Evolutionary conservation across 1,284 basidiomycete species (phyloP).

Genomic region (Stereum hirsutum): DNA sequence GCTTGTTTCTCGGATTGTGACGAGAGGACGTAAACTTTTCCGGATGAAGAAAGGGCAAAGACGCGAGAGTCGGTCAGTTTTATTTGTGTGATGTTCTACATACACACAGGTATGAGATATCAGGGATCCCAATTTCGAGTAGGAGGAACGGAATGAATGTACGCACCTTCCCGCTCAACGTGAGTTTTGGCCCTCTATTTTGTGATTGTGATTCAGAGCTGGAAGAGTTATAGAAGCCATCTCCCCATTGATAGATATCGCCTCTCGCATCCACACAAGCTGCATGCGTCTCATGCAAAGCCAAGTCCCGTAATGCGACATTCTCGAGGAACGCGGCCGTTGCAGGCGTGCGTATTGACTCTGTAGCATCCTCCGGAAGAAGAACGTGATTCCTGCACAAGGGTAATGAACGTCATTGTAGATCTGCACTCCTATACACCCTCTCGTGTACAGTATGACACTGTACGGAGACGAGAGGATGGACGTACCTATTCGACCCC

Average conservation of each 20-base stretch:
- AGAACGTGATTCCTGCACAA: conserved; percentile 35
- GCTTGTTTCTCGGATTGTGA: conserved; percentile 39
- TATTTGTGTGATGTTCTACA: conserved; percentile 61
- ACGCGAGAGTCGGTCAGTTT: conserved; percentile 50
- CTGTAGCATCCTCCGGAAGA: conserved; percentile 26
- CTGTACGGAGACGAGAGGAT: not conserved
- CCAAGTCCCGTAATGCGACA: conserved; percentile 70
- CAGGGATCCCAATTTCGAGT: not conserved
- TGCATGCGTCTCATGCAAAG: conserved; percentile 65
- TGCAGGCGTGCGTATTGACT: conserved; percentile 37
- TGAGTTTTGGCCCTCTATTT: conserved; percentile 31
- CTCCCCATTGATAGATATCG: conserved; percentile 87
- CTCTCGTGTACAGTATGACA: not conserved
- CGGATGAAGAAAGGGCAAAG: conserved; percentile 68
- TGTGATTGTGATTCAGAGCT: conserved; percentile 14
- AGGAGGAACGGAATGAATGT: not conserved
- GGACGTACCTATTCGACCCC: conserved; percentile 48
- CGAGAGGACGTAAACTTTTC: conserved; percentile 65
- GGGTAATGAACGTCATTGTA: no score
- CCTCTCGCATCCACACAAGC: conserved; percentile 83
- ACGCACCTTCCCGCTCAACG: conserved; percentile 68
- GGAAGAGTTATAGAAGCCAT: conserved; percentile 41
- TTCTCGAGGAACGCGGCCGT: conserved; percentile 47
- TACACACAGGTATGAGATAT: not conserved
- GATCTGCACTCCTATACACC: no score